Base-by-base conservation (phyloP, 2,329 filamentous ascomycete species). In the Penicillium sclerotiorum region DNA sequence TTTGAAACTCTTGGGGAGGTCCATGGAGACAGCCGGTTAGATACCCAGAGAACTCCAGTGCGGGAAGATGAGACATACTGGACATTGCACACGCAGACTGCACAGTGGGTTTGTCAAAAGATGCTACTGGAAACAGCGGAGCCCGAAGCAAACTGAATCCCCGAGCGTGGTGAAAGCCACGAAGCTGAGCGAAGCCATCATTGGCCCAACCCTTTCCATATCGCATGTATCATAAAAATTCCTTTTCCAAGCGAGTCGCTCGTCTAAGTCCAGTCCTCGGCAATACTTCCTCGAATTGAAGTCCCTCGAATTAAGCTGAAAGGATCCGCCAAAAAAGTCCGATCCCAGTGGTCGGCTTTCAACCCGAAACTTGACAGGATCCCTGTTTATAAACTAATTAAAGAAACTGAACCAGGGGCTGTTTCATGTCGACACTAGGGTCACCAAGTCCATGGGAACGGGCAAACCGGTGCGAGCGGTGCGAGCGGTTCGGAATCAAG, bases 1-100 rank as follows among this genome's bases (percentile, higher is more conserved):
- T 85, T 83, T 49, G 80, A 84, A 59, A 79, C 79, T 13, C 64
- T 86, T 17, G 79, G 80, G 3, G 4, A 57, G 63, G 60, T n/a
- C 61, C 65, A 25, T 23, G 23, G 35, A 42, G 20, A 5, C 21
- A 18, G 36, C 12, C 15, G 2, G 5, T 25, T 50, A 20, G 58
- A 64, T 9, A 57, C 53, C 6, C 57, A 49, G 48, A 50, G 25
- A 8, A 20, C 21, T 11, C 20, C 38, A 35, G 21, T 21, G 5
- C 22, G 45, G 17, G 65, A 67, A 48, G 64, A 66, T 33, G 58
- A 64, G 35, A 52, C 56, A 46, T 63, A 66, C 45, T 67, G 63
- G 65, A 73, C 68, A 56, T 57, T 75, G 17, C 74, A 76, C 53
- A 74, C 73, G 1, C 57, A 59, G 50, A 77, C 74, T n/a, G 72